Evolutionary conservation across 1,139 yeast species (phyloP), one percentile per base, ranked within the genome.

Genomic region (Yamadazyma atlantica): DNA sequence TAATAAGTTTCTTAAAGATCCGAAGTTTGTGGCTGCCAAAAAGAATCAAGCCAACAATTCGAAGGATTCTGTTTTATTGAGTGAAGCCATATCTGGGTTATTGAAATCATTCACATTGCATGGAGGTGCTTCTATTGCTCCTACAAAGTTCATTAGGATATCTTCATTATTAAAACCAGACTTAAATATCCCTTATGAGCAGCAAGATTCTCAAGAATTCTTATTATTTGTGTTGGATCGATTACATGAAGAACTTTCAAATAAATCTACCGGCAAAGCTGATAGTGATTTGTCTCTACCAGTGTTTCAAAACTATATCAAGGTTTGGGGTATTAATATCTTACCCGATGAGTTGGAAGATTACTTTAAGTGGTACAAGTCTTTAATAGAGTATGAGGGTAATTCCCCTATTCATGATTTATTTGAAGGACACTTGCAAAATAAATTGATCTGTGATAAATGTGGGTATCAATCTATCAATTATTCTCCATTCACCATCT

Each of bases 171-270:
- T 82, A 27, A 78, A 82, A 47, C 88, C 88, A 0, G 85, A 80
- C 46, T 72, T 83, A 38, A 66, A 70, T 46, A 82, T 84, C 9
- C 90, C 90, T 0, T 60, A 69, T 45, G 86, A 82, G 49, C 94
- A 85, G 51, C 92, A 85, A 55, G 94, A 85, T 57, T 80, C 90
- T 2, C 87, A 84, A 43, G 94, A 85, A 49, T 84, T 83, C 51
- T 60, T 85, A 36, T 69, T 83, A 55, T 80, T 82, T 46, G 51
- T 83, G 8, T 59, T 85, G 42, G 90, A 84, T 53, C 69, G 81
- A 40, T 57, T 84, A 15, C 92, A 84, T 54, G 88, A 82, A 45
- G 94, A 85, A 47, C 51, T 80, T 37, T 68, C 79, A 9, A 41
- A 49, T 29, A 58, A 42, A 59, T 37, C 23, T 16, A 33, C 40